These are phyloP conservation scores for Microthyrium microscopicum DNA, from an alignment of 2,329 filamentous ascomycete species.

Conservation along the genomic window DNA sequence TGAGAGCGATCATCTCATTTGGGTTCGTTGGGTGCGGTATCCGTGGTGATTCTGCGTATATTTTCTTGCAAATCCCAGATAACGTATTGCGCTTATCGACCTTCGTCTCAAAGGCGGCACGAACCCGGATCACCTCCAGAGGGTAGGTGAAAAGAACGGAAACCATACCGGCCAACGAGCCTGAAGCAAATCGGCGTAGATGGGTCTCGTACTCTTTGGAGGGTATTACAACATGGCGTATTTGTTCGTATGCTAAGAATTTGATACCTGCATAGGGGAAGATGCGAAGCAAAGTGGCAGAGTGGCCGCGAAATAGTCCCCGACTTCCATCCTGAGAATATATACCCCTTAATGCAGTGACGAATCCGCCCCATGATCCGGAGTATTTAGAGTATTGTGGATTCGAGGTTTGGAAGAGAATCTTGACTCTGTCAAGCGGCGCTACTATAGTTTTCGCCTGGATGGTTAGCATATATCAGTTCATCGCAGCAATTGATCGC, in stretches of 20 bases:
- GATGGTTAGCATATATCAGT: constrained; percentile 6
- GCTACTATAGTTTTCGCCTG: constrained; percentile 92
- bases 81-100: constrained; percentile 51
- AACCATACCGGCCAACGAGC: constrained; percentile 64
- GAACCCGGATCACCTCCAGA: constrained; percentile 79
- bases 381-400: constrained; percentile 89
- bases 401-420: constrained; percentile 91
- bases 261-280: constrained; percentile 98
- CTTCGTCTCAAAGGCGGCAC: constrained; percentile 87
- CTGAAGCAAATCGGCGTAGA: constrained; percentile 55
- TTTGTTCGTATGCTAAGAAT: constrained; percentile 94
- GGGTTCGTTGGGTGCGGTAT: constrained; percentile 17
- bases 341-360: constrained; percentile 71
- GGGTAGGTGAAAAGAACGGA: constrained; percentile 96
- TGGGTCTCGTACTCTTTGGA: constrained; percentile 61
- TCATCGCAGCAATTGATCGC: constrained; percentile 19
- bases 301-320: constrained; percentile 86
- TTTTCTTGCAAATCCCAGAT: constrained; percentile 61
- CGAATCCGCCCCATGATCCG: constrained; percentile 71
- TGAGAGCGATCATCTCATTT: constrained; percentile 21
- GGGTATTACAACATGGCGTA: constrained; percentile 63
- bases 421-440: constrained; percentile 93
- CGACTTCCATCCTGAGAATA: constrained; percentile 53
- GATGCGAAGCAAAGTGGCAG: constrained; percentile 80
- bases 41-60: constrained; percentile 55